phyloP scores from a whole-genome alignment of 768 basidiomycete species.

The Suillus plorans region DNA sequence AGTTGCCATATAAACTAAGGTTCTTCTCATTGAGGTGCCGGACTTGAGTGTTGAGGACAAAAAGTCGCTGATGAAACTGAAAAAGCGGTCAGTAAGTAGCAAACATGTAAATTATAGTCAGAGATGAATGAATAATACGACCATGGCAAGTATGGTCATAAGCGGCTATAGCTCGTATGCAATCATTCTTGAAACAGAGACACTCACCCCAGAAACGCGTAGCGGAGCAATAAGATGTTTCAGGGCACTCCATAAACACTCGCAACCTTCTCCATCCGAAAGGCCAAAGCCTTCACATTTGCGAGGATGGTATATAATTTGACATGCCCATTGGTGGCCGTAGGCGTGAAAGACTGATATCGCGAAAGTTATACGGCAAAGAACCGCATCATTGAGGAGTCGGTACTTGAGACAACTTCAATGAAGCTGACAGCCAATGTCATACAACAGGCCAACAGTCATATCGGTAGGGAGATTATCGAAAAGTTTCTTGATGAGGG shows the following conservation, averaged over 20 bases:
- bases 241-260: constrained; percentile 26
- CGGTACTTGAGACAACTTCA: constrained; percentile 14
- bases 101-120: constrained; percentile 16
- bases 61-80: constrained; percentile 30
- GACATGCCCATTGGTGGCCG: constrained; percentile 10
- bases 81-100: neutral
- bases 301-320: constrained; percentile 7
- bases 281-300: constrained; percentile 20
- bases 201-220: constrained; percentile 20
- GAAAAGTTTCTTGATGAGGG: constrained; percentile 6
- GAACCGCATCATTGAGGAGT: neutral
- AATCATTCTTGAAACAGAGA: neutral
- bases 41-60: constrained; percentile 26
- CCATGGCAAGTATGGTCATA: constrained; percentile 1
- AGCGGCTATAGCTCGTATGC: constrained; percentile 5
- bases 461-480: constrained; percentile 14
- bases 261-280: constrained; percentile 30
- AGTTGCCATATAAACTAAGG: constrained; percentile 12
- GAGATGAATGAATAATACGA: neutral
- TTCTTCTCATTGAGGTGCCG: constrained; percentile 14
- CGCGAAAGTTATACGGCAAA: neutral
- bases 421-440: constrained; percentile 25
- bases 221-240: constrained; percentile 19
- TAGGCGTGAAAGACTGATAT: constrained; percentile 9
- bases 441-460: constrained; percentile 21